Base-by-base conservation (phyloP, 106 monocot species). In the Cymbidium sinense region DNA sequence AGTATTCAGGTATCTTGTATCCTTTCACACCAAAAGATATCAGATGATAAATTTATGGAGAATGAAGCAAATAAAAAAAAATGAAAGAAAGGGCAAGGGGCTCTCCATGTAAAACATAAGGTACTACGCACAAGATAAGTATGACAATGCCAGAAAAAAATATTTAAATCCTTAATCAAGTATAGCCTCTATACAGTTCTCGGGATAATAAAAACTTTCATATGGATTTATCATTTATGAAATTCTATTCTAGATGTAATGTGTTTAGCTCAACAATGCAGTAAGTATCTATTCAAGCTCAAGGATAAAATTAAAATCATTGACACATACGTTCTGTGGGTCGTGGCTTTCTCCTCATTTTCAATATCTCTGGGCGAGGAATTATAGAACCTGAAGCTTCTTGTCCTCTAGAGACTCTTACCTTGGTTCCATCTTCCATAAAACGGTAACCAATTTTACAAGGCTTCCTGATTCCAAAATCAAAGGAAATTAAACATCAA, bases 291-390 rank as follows among this genome's bases (percentile, higher is more conserved):
- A 64, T 27, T 27, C 9, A 64, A 64, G 8, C 6, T 27, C n/a
- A 64, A 64, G 28, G 20, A 64, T 64, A 10, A 27, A 64, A 29
- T 73, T 74, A 7, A 35, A 15, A 71, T 37, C 21, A 37, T 21
- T 37, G 35, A 20, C 7, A 71, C 71, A 15, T 89, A 98, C 94
- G 65, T 72, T 74, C 82, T 23, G 77, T 90, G 74, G 96, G 96
- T 83, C 96, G 88, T 71, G 94, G 92, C 75, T 90, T 92, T 75
- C 83, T 79, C 82, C 96, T 94, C 75, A 84, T 77, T 84, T 89
- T 90, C 47, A 94, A 75, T 78, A 98, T 94, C 84, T 98, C 96
- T 65, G 96, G 94, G 2, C 96, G 89, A 54, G 94, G 94, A 77
- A 98, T 98, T 78, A 98, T 74, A 11, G 80, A 58, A 65, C 94